Base-by-base conservation (phyloP, 768 basidiomycete species). In the Russula sp. region DNA sequence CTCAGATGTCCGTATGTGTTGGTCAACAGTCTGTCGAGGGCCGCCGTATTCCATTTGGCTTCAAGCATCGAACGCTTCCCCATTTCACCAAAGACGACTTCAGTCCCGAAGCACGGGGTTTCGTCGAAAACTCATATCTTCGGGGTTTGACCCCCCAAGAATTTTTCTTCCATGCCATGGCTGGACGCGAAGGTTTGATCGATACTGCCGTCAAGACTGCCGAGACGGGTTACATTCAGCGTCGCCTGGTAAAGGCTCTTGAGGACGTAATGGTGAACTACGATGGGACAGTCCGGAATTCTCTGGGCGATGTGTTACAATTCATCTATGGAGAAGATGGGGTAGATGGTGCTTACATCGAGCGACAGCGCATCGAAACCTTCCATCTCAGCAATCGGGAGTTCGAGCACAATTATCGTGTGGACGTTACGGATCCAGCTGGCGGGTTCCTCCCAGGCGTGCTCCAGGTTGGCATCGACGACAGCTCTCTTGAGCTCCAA, bases 111-210 rank as follows among this genome's bases (percentile, higher is more conserved):
- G 90, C 97, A 6, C 88, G 96, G 59, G 97, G 97, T 18, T 99
- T 98, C 73, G 97, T 99, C 64, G 97, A 98, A 75, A 99, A 99
- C 73, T 98, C 97, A 22, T 98, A 98, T 70, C 80, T 98, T 39
- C 89, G 95, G 61, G 95, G 97, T 31, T 74, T 99, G 63, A 98
- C 95, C 3, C 96, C 97, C 0, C 94, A 98, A 67, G 97, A 99
- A 72, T 99, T 93, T 81, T 98, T 98, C 82, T 98, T 99, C 86
- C 97, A 99, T 75, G 97, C 97, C 61, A 98, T 98, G 96, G 96
- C 96, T 70, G 96, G 97, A 75, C 91, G 97, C 69, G 97, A 98
- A 76, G 97, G 97, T 80, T 77, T 99, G 57, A 98, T 98, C 70
- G 97, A 99, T 81, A 98, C 97, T 4, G 97, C 97, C 45, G 95